phyloP scores from a whole-genome alignment of 306 rosid species.

The Cercis canadensis region DNA sequence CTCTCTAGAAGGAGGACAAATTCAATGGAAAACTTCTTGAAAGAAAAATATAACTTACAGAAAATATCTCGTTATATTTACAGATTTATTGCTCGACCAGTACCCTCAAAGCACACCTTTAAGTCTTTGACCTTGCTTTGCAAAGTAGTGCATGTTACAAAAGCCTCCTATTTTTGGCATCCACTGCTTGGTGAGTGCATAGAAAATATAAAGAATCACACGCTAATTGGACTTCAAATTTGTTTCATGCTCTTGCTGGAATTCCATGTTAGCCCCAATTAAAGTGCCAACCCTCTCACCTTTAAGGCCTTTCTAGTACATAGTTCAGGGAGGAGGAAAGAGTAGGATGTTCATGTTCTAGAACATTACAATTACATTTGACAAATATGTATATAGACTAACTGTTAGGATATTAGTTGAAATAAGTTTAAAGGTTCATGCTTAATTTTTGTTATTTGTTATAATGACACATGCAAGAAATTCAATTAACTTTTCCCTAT shows the following conservation, averaged over 20 bases:
- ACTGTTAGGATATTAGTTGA: slow-evolving; percentile 17
- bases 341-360: slow-evolving; percentile 27
- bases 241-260: slow-evolving; percentile 59
- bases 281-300: slow-evolving; percentile 93
- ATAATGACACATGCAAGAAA: no score
- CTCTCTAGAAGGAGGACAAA: background rate
- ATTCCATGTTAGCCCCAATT: slow-evolving; percentile 67
- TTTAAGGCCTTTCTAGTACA: slow-evolving; percentile 59
- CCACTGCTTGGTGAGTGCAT: slow-evolving; percentile 34
- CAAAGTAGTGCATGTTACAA: slow-evolving; percentile 18
- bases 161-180: slow-evolving; percentile 27
- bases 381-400: slow-evolving; percentile 29
- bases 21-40: background rate
- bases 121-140: slow-evolving; percentile 5
- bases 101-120: background rate
- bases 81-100: slow-evolving; percentile 25
- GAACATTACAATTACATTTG: background rate
- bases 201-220: slow-evolving; percentile 31
- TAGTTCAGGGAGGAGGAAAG: slow-evolving; percentile 22
- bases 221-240: slow-evolving; percentile 19
- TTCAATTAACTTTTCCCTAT: no score
- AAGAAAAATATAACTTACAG: background rate
- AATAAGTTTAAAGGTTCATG: slow-evolving; percentile 22
- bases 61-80: slow-evolving; percentile 50
- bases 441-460: background rate